Evolutionary conservation across 352 stramenopile species (phyloP).

Genomic region (Phytopythium vexans): DNA sequence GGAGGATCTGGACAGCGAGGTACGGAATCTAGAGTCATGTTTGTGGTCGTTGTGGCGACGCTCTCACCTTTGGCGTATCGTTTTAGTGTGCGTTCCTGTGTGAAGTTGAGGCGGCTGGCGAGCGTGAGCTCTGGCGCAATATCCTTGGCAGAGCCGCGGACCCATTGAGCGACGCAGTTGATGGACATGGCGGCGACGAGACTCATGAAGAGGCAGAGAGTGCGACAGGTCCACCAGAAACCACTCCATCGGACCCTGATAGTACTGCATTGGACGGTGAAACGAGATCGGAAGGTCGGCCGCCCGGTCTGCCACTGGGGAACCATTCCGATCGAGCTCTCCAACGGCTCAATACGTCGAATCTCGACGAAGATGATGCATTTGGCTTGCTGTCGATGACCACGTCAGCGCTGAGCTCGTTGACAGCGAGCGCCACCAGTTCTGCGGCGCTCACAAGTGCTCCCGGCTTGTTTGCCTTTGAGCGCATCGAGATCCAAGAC

Average conservation of each 20-base stretch:
- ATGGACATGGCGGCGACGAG: neutral
- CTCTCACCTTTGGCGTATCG: no score
- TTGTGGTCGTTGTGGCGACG: neutral
- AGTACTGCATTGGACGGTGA: neutral
- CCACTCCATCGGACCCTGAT: neutral
- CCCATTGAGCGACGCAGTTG: neutral
- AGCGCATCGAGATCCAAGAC: slow-evolving; percentile 40
- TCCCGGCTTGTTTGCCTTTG: slow-evolving; percentile 44
- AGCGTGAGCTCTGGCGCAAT: slow-evolving; percentile 26
- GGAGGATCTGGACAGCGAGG: slow-evolving; percentile 26
- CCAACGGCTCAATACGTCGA: slow-evolving; percentile 2
- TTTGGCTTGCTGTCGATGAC: slow-evolving; percentile 46
- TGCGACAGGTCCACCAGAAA: neutral
- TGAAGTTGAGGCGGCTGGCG: slow-evolving; percentile 4
- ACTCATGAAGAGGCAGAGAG: slow-evolving; percentile 9
- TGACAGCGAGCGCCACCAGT: slow-evolving; percentile 10
- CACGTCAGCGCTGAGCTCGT: slow-evolving; percentile 39
- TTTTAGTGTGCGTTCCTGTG: slow-evolving; percentile 8
- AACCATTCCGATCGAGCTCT: neutral
- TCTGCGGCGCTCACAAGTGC: slow-evolving; percentile 8
- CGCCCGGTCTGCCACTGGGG: no score
- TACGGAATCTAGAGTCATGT: slow-evolving; percentile 1
- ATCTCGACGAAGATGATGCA: slow-evolving; percentile 37
- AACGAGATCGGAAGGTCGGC: neutral
- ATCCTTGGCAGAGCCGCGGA: slow-evolving; percentile 1